Evolutionary conservation across 768 basidiomycete species (phyloP).

Genomic region (Mycena sanguinolenta): DNA sequence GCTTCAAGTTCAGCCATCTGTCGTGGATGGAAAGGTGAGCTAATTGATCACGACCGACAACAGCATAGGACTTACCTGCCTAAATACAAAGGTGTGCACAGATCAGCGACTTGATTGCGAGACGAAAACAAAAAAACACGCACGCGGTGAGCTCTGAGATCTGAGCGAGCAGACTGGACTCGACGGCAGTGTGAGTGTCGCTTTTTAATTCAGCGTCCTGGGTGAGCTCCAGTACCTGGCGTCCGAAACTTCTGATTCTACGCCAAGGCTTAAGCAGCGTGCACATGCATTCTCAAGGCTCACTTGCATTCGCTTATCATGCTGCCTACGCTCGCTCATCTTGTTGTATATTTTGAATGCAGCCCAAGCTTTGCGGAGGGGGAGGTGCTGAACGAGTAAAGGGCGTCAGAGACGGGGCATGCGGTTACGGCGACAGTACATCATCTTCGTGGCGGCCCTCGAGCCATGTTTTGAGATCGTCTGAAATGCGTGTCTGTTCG

Average conservation of each 20-base stretch:
- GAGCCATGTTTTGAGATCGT: constrained; percentile 68
- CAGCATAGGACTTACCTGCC: constrained; percentile 35
- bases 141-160: constrained; percentile 25
- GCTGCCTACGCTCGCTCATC: constrained; percentile 25
- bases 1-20: constrained; percentile 46
- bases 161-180: constrained; percentile 25
- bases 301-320: constrained; percentile 18
- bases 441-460: constrained; percentile 52
- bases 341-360: constrained; percentile 27
- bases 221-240: neutral
- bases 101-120: constrained; percentile 9
- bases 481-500: constrained; percentile 52
- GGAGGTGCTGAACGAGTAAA: constrained; percentile 35
- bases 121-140: neutral
- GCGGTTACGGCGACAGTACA: constrained; percentile 40
- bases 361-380: constrained; percentile 47
- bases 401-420: constrained; percentile 23
- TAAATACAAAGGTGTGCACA: constrained; percentile 10
- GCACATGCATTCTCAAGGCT: neutral
- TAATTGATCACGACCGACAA: neutral
- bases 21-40: constrained; percentile 17
- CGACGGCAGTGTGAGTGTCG: constrained; percentile 26
- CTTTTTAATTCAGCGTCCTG: constrained; percentile 10
- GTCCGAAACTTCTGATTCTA: constrained; percentile 16
- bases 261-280: constrained; percentile 11